phyloP scores from a whole-genome alignment of 176 grass and related monocot species.

The Secale cereale region DNA sequence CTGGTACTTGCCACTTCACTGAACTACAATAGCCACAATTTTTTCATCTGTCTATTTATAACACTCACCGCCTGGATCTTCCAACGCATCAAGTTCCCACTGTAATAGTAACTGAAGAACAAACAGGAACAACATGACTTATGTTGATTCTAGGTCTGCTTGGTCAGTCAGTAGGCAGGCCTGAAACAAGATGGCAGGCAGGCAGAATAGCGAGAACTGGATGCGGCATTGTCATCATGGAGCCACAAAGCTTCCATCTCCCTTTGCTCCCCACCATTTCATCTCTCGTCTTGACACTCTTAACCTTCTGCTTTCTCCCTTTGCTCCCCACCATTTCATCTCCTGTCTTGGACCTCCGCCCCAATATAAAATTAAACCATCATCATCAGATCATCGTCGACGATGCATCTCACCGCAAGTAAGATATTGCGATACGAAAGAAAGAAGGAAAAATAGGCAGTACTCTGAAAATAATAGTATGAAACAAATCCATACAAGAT shows the following conservation, averaged over 20 bases:
- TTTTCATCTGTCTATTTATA: not conserved
- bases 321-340: constrained; percentile 8
- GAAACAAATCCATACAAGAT: not conserved
- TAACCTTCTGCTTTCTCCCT: constrained; percentile 16
- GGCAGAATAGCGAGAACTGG: too few species aligned
- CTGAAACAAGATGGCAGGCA: constrained; percentile 10
- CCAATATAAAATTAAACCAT: not conserved
- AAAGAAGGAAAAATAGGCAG: not conserved
- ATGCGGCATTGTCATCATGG: too few species aligned
- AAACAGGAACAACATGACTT: not conserved
- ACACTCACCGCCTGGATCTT: not conserved
- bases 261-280: too few species aligned
- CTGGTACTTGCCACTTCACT: not conserved
- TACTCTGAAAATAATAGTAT: not conserved
- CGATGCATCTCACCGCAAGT: not conserved
- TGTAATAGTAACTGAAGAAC: too few species aligned
- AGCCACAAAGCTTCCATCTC: too few species aligned
- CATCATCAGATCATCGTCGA: not conserved
- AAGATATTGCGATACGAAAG: constrained; percentile 15
- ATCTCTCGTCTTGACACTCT: too few species aligned
- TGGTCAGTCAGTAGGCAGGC: not conserved
- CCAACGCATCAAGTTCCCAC: too few species aligned
- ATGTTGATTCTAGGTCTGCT: not conserved
- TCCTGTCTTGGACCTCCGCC: constrained; percentile 35
- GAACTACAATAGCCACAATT: not conserved